Percentiles rank a stretch among this genome's conserved stretches.
Evolutionary conservation across 2,329 filamentous ascomycete genomes (phyloP).

Genomic region (Pseudogymnoascus sp.): DNA sequence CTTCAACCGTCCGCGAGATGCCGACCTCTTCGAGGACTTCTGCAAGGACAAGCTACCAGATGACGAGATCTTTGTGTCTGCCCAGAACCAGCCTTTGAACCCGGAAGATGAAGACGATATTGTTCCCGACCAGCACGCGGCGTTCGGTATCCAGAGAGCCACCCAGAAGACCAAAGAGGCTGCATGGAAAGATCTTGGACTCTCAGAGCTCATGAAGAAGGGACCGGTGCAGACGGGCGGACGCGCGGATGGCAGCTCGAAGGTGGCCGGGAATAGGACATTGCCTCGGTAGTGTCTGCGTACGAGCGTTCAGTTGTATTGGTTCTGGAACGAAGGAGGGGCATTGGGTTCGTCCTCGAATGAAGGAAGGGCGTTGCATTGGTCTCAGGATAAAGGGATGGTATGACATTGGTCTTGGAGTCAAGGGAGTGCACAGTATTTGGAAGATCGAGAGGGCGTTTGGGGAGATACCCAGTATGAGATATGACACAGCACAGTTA

Average conservation of each 20-base stretch:
- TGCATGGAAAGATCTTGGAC: constrained; percentile 70
- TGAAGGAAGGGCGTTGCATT: background rate
- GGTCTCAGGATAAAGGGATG: background rate
- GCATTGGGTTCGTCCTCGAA: background rate
- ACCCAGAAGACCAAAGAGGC: constrained; percentile 64
- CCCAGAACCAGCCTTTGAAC: constrained; percentile 72
- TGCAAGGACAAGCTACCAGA: constrained; percentile 61
- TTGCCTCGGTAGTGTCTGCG: constrained; percentile 5
- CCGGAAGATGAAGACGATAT: constrained; percentile 85
- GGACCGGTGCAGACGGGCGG: constrained; percentile 36
- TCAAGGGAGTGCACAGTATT: background rate
- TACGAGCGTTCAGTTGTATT: background rate
- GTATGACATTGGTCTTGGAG: background rate
- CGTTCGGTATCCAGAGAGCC: constrained; percentile 76
- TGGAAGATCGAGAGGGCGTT: background rate
- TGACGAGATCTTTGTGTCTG: constrained; percentile 77
- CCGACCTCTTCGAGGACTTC: constrained; percentile 72
- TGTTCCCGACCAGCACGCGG: constrained; percentile 79
- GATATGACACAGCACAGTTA: background rate
- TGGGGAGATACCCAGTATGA: background rate
- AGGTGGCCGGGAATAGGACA: constrained; percentile 6
- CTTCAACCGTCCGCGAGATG: constrained; percentile 62
- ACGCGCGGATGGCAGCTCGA: background rate
- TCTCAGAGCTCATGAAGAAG: constrained; percentile 61
- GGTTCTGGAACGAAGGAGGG: background rate